A percentile compares a stretch with the other conserved stretches of the same genome.
These are phyloP conservation scores for Lagerstroemia speciosa DNA, from an alignment of 345 rosid species.

Conservation along the genomic window DNA sequence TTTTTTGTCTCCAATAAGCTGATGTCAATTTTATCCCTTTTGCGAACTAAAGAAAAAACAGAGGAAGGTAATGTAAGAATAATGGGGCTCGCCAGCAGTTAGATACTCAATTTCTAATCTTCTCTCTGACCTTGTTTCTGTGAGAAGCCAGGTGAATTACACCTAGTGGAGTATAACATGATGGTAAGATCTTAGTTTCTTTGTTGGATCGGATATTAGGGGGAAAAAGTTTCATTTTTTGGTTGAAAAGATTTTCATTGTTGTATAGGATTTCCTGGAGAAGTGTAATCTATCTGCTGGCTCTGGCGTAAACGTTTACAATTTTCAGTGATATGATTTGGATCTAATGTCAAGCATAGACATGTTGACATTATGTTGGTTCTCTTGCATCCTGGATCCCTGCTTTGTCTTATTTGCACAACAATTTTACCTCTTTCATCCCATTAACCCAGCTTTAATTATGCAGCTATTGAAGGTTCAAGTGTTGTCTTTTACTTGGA, in stretches of 20 bases:
- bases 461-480: constrained; percentile 71
- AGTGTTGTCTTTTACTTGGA: constrained; percentile 68
- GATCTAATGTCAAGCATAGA: background rate
- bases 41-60: too few species aligned
- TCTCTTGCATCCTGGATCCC: background rate
- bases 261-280: background rate
- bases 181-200: background rate
- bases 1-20: background rate
- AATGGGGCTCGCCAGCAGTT: background rate
- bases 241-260: background rate
- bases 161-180: too few species aligned
- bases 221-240: too few species aligned
- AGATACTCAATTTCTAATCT: background rate
- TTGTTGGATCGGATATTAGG: too few species aligned
- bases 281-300: background rate
- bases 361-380: background rate
- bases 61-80: too few species aligned
- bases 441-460: background rate
- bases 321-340: background rate
- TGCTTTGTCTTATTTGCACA: background rate
- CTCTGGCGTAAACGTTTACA: background rate
- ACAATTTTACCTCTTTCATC: background rate
- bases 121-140: background rate
- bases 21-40: background rate
- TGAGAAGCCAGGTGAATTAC: too few species aligned